Evolutionary conservation across 2,329 filamentous ascomycete genomes (phyloP), one percentile per base, ranked within the genome.

Genomic region (Cladobotryum protrusum): DNA sequence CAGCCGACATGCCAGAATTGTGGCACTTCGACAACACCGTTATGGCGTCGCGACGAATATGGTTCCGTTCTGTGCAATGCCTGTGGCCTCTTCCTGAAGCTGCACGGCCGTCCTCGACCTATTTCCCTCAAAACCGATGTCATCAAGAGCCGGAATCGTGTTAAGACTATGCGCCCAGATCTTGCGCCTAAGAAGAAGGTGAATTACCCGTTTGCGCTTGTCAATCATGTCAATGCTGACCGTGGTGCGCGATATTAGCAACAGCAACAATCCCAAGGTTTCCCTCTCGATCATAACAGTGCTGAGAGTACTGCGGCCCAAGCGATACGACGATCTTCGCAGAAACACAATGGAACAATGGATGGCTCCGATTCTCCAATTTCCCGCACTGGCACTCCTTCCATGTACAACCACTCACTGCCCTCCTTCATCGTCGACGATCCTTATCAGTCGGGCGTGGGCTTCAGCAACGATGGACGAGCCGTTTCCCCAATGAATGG

Each of bases 91-190:
- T 99, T 97, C 71, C 80, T 97, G 63, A 99, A 99, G 78, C 79
- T 99, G 59, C 93, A 99, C 67, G 91, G 91, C 56, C 87, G 91
- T 20, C 83, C 93, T 53, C 85, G 93, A 50, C 93, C 93, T 59
- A 96, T 96, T 67, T 95, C 89, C 61, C 80, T 99, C 61, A 99
- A 99, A 78, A 97, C 93, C 44, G 93, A 99, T 75, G 92, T 97
- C 59, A 99, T 99, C 75, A 99, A 99, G 77, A 96, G 91, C 75
- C 89, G 93, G 63, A 99, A 99, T 72, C 85, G 93, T 57, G 92
- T 97, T 60, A 97, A 97, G 77, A 93, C 90, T 24, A 81, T 82
- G 69, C 80, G 81, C 48, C 82, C 87, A 8, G 88, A 91, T 61
- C 81, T 87, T 55, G 83, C 85, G 43, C 87, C 89, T 62, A 91